Conservation (phyloP, 2,329 filamentous ascomycete species). For the Aspergillus ruber region DNA sequence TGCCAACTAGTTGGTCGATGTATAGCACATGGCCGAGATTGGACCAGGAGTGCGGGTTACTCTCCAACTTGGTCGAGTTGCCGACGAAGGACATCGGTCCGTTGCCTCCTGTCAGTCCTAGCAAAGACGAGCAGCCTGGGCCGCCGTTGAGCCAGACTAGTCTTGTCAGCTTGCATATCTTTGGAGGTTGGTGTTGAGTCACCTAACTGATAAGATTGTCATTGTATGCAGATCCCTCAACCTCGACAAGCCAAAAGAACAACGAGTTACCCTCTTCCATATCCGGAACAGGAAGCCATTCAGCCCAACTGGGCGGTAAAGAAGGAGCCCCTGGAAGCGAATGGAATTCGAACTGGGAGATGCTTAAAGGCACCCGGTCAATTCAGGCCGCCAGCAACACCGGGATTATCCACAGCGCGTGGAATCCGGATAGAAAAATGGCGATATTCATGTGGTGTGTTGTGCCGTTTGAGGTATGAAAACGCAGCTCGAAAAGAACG, state of each 20-base stretch:
- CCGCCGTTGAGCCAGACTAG: slow-evolving; percentile 33
- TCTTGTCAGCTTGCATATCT: slow-evolving; percentile 4
- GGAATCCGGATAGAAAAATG: slow-evolving; percentile 14
- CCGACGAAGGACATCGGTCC: slow-evolving; percentile 27
- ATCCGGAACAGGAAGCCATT: slow-evolving; percentile 25
- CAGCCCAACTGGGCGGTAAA: slow-evolving; percentile 30
- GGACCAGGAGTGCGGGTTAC: slow-evolving; percentile 19
- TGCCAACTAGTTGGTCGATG: slow-evolving; percentile 33
- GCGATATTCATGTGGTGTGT: slow-evolving; percentile 14
- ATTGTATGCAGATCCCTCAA: slow-evolving; percentile 23
- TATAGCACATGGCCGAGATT: slow-evolving; percentile 31
- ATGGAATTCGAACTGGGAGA: slow-evolving; percentile 22
- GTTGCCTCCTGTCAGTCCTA: slow-evolving; percentile 18
- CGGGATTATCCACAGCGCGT: slow-evolving; percentile 13
- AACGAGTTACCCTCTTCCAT: slow-evolving; percentile 22
- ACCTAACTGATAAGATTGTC: slow-evolving; percentile 29
- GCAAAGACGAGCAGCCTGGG: slow-evolving; percentile 30
- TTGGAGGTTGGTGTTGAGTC: background rate
- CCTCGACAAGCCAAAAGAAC: slow-evolving; percentile 34
- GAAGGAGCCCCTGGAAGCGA: slow-evolving; percentile 22
- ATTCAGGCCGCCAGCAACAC: slow-evolving; percentile 5
- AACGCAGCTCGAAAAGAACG: background rate
- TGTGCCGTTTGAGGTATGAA: background rate
- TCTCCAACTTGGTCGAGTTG: slow-evolving; percentile 18
- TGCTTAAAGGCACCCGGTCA: slow-evolving; percentile 1